phyloP scores from a whole-genome alignment of 2,329 filamentous ascomycete genomes.

The Orbilia javanica region DNA sequence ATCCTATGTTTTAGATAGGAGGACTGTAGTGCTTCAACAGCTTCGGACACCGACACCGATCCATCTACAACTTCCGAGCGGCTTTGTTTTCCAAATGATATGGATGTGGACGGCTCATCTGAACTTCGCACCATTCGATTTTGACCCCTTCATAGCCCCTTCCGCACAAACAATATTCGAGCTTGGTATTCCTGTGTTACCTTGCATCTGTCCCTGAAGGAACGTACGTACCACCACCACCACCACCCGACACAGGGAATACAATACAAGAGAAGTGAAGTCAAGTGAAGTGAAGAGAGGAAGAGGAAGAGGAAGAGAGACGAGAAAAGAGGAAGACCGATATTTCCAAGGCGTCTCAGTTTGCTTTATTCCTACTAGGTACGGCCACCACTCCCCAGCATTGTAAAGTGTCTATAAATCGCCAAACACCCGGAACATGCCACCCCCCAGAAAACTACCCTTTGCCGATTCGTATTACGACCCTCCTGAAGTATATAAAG shows the following conservation, averaged over 20 bases:
- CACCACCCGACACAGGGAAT: too few relatives aligned
- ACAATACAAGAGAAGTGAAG: too few relatives aligned
- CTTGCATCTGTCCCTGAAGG: conserved; percentile 52
- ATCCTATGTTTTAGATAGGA: conserved; percentile 59
- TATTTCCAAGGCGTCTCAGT: conserved; percentile 6
- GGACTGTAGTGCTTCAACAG: conserved; percentile 50
- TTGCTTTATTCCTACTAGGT: conserved; percentile 39
- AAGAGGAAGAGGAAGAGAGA: background rate
- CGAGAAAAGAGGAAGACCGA: conserved; percentile 1
- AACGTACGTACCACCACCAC: conserved; percentile 53
- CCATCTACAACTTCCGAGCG: conserved; percentile 26
- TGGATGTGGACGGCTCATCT: conserved; percentile 59
- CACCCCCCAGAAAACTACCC: background rate
- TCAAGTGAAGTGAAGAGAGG: conserved; percentile 10
- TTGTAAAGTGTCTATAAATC: background rate
- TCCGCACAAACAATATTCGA: conserved; percentile 48
- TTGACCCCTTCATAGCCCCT: conserved; percentile 58
- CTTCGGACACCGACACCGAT: conserved; percentile 36
- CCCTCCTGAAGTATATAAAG: background rate
- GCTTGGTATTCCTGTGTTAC: conserved; percentile 49
- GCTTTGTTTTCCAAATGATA: conserved; percentile 56
- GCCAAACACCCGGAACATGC: conserved; percentile 12
- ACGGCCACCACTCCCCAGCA: conserved; percentile 3
- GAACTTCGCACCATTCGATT: conserved; percentile 58
- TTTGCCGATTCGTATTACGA: background rate